Conservation (phyloP, 352 stramenopile genomes). For the Phytophthora foliorum region DNA sequence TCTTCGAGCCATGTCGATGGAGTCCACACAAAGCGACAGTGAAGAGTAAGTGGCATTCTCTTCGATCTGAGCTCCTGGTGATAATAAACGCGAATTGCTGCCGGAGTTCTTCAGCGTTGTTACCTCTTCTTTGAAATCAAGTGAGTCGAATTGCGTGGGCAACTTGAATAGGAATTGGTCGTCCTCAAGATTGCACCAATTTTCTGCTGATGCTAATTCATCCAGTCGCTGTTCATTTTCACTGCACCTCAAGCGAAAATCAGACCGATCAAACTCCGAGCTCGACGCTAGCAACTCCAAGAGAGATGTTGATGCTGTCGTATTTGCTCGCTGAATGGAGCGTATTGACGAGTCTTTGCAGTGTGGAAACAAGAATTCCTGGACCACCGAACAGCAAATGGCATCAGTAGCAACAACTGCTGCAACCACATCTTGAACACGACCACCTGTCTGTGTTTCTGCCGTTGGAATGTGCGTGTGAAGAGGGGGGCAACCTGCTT, state of each 20-base stretch:
- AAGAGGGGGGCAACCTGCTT: slow-evolving; percentile 22
- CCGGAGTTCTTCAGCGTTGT: not conserved
- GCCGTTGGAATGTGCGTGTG: not conserved
- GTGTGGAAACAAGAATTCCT: slow-evolving; percentile 46
- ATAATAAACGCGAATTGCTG: not conserved
- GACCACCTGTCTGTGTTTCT: slow-evolving; percentile 1
- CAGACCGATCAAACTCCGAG: slow-evolving; percentile 35
- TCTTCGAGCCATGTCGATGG: slow-evolving; percentile 56
- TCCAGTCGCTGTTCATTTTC: slow-evolving; percentile 1
- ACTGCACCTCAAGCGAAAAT: slow-evolving; percentile 1
- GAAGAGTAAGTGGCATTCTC: slow-evolving; percentile 19
- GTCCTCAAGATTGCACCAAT: not conserved
- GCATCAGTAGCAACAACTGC: slow-evolving; percentile 38
- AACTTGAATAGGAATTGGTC: slow-evolving; percentile 7
- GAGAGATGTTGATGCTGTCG: slow-evolving; percentile 11
- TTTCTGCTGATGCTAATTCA: slow-evolving; percentile 19
- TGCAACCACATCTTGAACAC: slow-evolving; percentile 34
- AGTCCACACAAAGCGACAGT: slow-evolving; percentile 51
- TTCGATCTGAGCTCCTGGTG: not conserved
- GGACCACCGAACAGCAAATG: slow-evolving; percentile 55
- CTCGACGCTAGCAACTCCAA: slow-evolving; percentile 39
- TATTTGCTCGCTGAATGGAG: not conserved
- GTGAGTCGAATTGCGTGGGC: not conserved
- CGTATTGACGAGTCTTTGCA: not conserved
- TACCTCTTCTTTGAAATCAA: not conserved